phyloP scores from a whole-genome alignment of 345 rosid species.

The Camelina neglecta region DNA sequence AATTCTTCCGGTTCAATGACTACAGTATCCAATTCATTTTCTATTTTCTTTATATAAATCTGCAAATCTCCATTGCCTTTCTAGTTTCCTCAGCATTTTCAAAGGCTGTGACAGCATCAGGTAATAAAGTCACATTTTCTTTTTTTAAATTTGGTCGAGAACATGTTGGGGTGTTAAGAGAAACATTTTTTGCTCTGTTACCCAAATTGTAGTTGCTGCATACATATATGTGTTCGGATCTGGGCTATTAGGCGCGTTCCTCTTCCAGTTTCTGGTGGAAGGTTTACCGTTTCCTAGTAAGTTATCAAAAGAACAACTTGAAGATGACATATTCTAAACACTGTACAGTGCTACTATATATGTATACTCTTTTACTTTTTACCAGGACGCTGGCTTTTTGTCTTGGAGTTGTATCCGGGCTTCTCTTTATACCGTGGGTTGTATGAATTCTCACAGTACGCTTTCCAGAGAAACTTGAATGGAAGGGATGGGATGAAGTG shows the following conservation, averaged over 20 bases:
- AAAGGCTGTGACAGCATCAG: conserved; percentile 82
- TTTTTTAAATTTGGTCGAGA: neutral
- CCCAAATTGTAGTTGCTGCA: conserved; percentile 56
- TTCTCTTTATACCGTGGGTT: conserved; percentile 83
- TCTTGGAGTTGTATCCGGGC: conserved; percentile 85
- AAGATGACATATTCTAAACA: neutral
- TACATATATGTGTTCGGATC: conserved; percentile 79
- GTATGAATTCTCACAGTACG: conserved; percentile 68
- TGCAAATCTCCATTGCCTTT: conserved; percentile 84
- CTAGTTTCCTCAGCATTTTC: conserved; percentile 70
- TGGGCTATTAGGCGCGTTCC: conserved; percentile 83
- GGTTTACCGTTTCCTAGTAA: conserved; percentile 75
- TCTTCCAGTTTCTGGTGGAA: conserved; percentile 66
- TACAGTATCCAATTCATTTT: conserved; percentile 73
- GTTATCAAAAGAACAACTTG: conserved; percentile 31
- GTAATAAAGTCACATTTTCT: conserved; percentile 43
- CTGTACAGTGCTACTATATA: neutral
- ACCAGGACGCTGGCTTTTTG: conserved; percentile 65
- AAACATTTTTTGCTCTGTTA: conserved; percentile 4
- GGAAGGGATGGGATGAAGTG: conserved; percentile 78
- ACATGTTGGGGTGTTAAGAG: neutral
- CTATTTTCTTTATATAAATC: conserved; percentile 71
- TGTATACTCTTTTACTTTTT: conserved; percentile 18
- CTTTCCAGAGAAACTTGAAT: conserved; percentile 54
- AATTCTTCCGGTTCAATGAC: conserved; percentile 74